phyloP scores from a whole-genome alignment of 139 green algal genomes.

The Picochlorum sp. region DNA sequence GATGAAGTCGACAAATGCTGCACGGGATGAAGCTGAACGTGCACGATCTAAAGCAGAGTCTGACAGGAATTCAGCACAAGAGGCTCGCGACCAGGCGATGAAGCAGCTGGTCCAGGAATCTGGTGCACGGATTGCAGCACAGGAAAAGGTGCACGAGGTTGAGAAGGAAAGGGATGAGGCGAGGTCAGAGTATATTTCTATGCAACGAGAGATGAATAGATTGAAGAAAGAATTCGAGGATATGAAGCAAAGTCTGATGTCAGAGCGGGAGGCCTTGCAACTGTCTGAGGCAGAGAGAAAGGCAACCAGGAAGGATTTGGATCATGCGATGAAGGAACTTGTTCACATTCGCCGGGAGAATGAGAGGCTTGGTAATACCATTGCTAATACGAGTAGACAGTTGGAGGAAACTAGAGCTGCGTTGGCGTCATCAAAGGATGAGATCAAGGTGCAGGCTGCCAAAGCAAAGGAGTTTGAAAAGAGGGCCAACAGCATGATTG shows the following conservation, averaged over 20 bases:
- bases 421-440: neutral
- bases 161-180: neutral
- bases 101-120: slow-evolving; percentile 12
- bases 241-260: neutral
- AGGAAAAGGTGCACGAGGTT: slow-evolving; percentile 8
- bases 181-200: neutral
- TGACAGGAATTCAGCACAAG: slow-evolving; percentile 10
- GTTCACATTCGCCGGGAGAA: neutral
- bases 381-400: neutral
- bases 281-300: slow-evolving; percentile 4
- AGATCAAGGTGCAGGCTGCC: neutral
- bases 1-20: slow-evolving; percentile 4
- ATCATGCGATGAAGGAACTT: slow-evolving; percentile 10
- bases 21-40: slow-evolving; percentile 11
- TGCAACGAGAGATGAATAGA: neutral
- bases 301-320: neutral
- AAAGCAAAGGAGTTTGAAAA: neutral
- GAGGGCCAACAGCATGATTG: slow-evolving; percentile 7
- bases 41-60: slow-evolving; percentile 11
- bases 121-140: slow-evolving; percentile 1
- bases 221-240: neutral
- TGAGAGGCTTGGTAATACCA: neutral
- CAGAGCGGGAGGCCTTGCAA: slow-evolving; percentile 15
- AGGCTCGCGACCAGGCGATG: slow-evolving; percentile 10
- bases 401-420: slow-evolving; percentile 1